These are phyloP conservation scores for Penicillium brevicompactum DNA, from an alignment of 2,329 filamentous ascomycete genomes.

Conservation along the genomic window DNA sequence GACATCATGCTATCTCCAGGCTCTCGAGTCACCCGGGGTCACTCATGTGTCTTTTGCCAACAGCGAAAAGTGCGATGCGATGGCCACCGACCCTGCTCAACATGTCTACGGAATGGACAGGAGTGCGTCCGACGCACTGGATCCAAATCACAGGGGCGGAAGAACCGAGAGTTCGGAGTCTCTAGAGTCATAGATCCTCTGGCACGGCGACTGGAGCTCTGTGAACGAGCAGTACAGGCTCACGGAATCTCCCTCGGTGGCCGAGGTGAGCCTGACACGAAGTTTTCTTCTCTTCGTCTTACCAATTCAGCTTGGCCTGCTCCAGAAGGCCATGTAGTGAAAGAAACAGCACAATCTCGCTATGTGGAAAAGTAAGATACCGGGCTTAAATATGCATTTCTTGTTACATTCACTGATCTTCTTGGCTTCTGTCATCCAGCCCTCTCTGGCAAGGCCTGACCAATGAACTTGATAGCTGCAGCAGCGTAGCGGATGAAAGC, in stretches of 20 bases:
- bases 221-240: not conserved
- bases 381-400: not conserved
- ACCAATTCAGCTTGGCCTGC: not conserved
- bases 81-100: not conserved
- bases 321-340: not conserved
- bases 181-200: not conserved
- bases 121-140: not conserved
- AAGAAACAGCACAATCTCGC: not conserved
- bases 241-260: not conserved
- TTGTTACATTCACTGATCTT: not conserved
- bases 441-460: slow-evolving; percentile 1
- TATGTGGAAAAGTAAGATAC: not conserved
- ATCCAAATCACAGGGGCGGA: not conserved
- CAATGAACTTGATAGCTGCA: not conserved
- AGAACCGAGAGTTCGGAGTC: not conserved
- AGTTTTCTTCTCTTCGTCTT: not conserved
- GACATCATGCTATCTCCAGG: not conserved
- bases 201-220: not conserved
- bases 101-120: not conserved
- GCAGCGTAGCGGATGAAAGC: not conserved
- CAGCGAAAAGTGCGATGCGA: not conserved
- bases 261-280: not conserved
- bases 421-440: not conserved
- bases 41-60: slow-evolving; percentile 1
- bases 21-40: not conserved